These are phyloP conservation scores for Jimgerdemannia flammicorona DNA, from an alignment of 192 early-diverging fungal genomes.

Conservation along the genomic window DNA sequence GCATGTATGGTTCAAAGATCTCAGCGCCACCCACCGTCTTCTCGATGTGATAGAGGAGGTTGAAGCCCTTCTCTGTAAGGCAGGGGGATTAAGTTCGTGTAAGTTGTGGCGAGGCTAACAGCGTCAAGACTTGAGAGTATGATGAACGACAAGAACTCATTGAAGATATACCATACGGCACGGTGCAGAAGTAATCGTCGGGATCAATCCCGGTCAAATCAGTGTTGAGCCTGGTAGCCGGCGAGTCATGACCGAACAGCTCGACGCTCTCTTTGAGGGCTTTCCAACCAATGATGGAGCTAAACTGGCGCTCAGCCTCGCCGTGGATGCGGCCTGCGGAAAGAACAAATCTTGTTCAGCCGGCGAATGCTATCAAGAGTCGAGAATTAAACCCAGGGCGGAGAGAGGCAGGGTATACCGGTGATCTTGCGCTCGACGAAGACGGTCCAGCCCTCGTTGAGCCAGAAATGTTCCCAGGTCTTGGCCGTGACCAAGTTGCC, in stretches of 20 bases:
- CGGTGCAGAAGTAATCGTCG: conserved; percentile 72
- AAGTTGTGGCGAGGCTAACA: too few species aligned
- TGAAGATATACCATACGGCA: conserved; percentile 76
- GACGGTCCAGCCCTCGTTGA: conserved; percentile 96
- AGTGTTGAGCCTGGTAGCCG: conserved; percentile 69
- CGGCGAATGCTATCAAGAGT: too few species aligned
- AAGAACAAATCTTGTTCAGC: too few species aligned
- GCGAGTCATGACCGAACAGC: conserved; percentile 60
- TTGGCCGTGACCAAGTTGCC: conserved; percentile 82
- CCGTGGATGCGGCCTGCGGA: conserved; percentile 57
- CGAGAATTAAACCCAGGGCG: not conserved
- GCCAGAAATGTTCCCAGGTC: conserved; percentile 85
- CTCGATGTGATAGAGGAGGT: conserved; percentile 91
- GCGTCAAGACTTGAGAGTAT: too few species aligned
- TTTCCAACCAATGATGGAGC: conserved; percentile 79
- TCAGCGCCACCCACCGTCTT: conserved; percentile 76
- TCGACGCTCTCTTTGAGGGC: conserved; percentile 69
- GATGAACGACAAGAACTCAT: not conserved
- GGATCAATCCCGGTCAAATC: conserved; percentile 75
- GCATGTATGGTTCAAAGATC: conserved; percentile 85
- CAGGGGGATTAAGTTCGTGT: too few species aligned
- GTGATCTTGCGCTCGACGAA: conserved; percentile 92
- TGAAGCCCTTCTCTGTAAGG: conserved; percentile 85
- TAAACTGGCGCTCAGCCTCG: conserved; percentile 74
- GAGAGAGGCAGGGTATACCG: conserved; percentile 15